A percentile compares a stretch with the other conserved stretches of the same genome.
These are phyloP conservation scores for Wickerhamomyces ciferrii DNA, from an alignment of 805 yeast species.

Conservation along the genomic window DNA sequence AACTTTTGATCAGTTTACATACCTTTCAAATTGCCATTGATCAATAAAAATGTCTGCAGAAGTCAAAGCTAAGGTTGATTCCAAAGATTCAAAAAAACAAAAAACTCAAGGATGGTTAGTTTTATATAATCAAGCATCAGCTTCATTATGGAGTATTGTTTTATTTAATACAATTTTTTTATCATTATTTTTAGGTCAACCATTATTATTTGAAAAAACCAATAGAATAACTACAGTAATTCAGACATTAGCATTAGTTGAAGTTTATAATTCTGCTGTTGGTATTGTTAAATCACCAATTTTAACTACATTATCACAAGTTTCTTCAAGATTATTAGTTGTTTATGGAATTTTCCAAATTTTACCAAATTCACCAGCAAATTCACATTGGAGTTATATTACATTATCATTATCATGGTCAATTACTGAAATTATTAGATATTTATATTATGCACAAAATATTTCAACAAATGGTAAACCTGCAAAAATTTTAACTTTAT, in stretches of 20 bases:
- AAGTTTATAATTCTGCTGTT: slow-evolving; percentile 67
- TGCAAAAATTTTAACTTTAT: slow-evolving; percentile 54
- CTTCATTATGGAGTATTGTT: slow-evolving; percentile 48
- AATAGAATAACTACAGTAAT: slow-evolving; percentile 53
- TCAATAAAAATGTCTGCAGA: background rate
- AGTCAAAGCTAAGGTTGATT: background rate
- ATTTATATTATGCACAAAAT: slow-evolving; percentile 78
- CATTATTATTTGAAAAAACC: slow-evolving; percentile 56
- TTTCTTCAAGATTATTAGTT: slow-evolving; percentile 74
- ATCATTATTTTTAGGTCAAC: slow-evolving; percentile 51
- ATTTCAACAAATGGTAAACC: slow-evolving; percentile 44
- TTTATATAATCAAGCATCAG: slow-evolving; percentile 48
- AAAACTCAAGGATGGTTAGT: slow-evolving; percentile 22
- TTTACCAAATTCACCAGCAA: slow-evolving; percentile 72
- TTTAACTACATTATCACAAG: slow-evolving; percentile 81
- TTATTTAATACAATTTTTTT: slow-evolving; percentile 37
- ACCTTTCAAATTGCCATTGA: too few relatives aligned
- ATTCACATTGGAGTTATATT: slow-evolving; percentile 51
- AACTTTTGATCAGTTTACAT: too few relatives aligned
- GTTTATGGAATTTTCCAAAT: slow-evolving; percentile 76
- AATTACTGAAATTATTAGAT: slow-evolving; percentile 88
- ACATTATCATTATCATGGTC: slow-evolving; percentile 83
- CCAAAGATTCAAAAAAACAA: background rate
- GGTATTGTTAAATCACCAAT: slow-evolving; percentile 87
- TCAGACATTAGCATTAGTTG: slow-evolving; percentile 78